A percentile compares a stretch with the other conserved stretches of the same genome.
Evolutionary conservation across 2,329 filamentous ascomycete species (phyloP).

Genomic region (Tolypocladium sp.): DNA sequence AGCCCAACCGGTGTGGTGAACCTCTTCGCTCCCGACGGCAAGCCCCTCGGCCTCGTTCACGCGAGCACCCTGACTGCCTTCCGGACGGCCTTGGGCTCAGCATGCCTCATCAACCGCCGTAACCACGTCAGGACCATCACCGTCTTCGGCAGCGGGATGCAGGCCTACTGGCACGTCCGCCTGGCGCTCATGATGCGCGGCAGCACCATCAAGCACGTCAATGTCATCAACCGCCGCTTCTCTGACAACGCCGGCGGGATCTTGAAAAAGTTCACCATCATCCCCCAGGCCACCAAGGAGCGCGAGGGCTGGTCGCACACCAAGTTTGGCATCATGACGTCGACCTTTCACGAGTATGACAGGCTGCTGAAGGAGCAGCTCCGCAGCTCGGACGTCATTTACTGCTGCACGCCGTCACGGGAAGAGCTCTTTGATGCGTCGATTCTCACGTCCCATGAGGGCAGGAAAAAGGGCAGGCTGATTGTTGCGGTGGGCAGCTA

Average conservation of each 20-base stretch:
- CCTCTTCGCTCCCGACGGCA: constrained; percentile 54
- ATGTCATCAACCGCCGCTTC: constrained; percentile 73
- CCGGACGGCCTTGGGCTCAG: constrained; percentile 65
- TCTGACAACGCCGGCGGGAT: constrained; percentile 44
- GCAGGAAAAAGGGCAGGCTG: constrained; percentile 59
- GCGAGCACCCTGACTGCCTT: constrained; percentile 71
- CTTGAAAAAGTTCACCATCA: constrained; percentile 36
- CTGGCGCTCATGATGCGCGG: constrained; percentile 68
- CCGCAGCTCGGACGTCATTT: constrained; percentile 67
- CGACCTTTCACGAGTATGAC: constrained; percentile 57
- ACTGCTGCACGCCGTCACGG: constrained; percentile 75
- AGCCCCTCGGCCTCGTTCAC: constrained; percentile 59
- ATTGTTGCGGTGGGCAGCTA: constrained; percentile 65
- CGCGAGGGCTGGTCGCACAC: constrained; percentile 54
- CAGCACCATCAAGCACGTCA: constrained; percentile 63
- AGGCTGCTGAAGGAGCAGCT: constrained; percentile 64
- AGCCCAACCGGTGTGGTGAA: constrained; percentile 59
- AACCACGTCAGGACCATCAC: constrained; percentile 64
- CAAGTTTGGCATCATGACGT: constrained; percentile 62
- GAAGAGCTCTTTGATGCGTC: constrained; percentile 65
- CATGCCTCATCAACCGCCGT: constrained; percentile 57
- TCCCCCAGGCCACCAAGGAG: constrained; percentile 34
- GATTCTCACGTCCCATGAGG: constrained; percentile 64
- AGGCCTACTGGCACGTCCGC: constrained; percentile 92
- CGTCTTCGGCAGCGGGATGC: constrained; percentile 80